These are phyloP conservation scores for Biscutella auriculata DNA, from an alignment of 441 rosid species.

Conservation along the genomic window DNA sequence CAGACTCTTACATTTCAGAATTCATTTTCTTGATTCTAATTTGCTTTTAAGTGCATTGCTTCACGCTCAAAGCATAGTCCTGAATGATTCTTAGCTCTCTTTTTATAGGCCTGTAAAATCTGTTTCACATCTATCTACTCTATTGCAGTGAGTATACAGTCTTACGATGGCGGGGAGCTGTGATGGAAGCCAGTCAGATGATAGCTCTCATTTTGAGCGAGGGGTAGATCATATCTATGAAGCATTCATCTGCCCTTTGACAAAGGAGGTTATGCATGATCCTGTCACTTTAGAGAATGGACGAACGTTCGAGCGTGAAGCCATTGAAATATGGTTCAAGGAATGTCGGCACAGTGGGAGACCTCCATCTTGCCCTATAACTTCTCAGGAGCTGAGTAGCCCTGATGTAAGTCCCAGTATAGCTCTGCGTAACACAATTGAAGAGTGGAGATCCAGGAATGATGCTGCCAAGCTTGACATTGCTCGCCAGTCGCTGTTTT, in stretches of 20 bases:
- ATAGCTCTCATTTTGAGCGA: conserved; percentile 61
- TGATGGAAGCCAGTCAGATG: conserved; percentile 80
- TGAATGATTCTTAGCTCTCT: not conserved
- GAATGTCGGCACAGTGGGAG: conserved; percentile 61
- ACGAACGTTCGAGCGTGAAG: conserved; percentile 83
- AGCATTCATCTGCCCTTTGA: conserved; percentile 81
- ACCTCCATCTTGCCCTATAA: conserved; percentile 61
- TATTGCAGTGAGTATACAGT: conserved; percentile 9
- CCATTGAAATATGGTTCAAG: conserved; percentile 79
- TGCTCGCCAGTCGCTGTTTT: conserved; percentile 58
- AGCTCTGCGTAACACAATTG: conserved; percentile 79
- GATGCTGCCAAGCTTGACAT: conserved; percentile 78
- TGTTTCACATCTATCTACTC: not conserved
- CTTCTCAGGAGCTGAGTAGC: conserved; percentile 55
- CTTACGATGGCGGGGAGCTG: conserved; percentile 50
- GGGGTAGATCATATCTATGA: conserved; percentile 76
- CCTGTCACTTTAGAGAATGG: conserved; percentile 86
- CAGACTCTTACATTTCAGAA: not conserved
- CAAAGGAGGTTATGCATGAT: conserved; percentile 72
- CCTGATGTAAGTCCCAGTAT: conserved; percentile 65
- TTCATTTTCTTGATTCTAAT: not conserved
- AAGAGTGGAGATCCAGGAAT: conserved; percentile 93
- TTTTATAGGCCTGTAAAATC: not conserved
- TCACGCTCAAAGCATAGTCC: not conserved
- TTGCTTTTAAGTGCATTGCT: not conserved